Percentiles rank a stretch among this genome's conserved stretches.
Evolutionary conservation across 495 filamentous ascomycete species (phyloP).

Genomic region (Friedmanniomyces endolithicus): DNA sequence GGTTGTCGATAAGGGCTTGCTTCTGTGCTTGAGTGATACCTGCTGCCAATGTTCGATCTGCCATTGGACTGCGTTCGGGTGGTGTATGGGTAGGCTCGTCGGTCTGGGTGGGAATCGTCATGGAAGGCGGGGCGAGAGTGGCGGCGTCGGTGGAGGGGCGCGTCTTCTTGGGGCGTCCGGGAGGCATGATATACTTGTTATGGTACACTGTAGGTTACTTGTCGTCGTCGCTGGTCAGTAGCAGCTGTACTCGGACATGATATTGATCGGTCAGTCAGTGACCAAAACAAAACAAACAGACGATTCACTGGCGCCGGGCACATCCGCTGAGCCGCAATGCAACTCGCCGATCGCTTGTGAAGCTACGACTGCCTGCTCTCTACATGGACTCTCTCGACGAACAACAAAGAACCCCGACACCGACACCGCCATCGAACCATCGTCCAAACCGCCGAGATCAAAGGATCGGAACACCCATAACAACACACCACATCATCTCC

Average conservation of each 20-base stretch:
- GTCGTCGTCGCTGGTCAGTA: too few species aligned
- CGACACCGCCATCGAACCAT: too few species aligned
- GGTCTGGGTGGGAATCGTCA: neutral
- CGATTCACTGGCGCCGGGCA: neutral
- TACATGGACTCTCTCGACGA: too few species aligned
- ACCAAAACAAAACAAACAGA: conserved; percentile 6
- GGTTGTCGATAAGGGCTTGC: conserved; percentile 79
- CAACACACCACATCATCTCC: too few species aligned
- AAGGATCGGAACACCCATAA: neutral
- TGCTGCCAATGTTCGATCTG: conserved; percentile 39
- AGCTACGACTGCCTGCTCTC: conserved; percentile 16
- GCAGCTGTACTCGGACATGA: too few species aligned
- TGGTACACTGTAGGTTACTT: neutral
- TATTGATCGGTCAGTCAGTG: too few species aligned
- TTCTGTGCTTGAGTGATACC: conserved; percentile 67
- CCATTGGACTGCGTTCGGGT: conserved; percentile 41
- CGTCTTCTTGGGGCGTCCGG: neutral
- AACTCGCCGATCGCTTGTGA: neutral
- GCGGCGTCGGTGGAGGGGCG: neutral
- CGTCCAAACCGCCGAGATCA: neutral
- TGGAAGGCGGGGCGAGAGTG: neutral
- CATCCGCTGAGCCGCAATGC: conserved; percentile 7
- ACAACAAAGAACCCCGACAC: too few species aligned
- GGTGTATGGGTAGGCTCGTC: conserved; percentile 30
- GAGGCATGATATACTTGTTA: neutral